phyloP scores from a whole-genome alignment of 169 alveolate species.

The Neospora caninum region DNA sequence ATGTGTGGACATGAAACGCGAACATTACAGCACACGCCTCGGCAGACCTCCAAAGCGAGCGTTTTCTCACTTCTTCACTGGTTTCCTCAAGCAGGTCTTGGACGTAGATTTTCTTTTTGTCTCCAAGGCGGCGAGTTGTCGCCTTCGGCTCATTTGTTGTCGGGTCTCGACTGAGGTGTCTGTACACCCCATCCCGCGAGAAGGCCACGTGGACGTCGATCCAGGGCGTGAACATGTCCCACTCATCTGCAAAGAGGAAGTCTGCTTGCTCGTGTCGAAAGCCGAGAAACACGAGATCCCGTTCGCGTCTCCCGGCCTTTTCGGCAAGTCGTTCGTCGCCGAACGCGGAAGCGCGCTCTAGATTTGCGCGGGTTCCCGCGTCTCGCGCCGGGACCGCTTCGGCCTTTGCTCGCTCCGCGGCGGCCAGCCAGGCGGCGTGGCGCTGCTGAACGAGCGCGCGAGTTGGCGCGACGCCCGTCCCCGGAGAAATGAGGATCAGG shows the following conservation, averaged over 20 bases:
- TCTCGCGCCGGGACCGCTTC: not conserved
- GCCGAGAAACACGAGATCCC: slow-evolving; percentile 50
- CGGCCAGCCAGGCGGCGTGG: not conserved
- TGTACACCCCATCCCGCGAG: slow-evolving; percentile 41
- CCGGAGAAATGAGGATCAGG: slow-evolving; percentile 76
- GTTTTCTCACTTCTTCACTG: not conserved
- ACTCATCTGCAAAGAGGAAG: slow-evolving; percentile 49
- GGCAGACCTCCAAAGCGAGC: too few species aligned
- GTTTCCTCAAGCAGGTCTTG: slow-evolving; percentile 22
- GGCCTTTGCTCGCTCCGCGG: not conserved
- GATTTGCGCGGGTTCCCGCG: too few species aligned
- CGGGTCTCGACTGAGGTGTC: not conserved
- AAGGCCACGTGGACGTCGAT: slow-evolving; percentile 37
- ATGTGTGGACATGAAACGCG: too few species aligned
- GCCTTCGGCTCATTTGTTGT: not conserved
- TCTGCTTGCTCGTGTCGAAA: slow-evolving; percentile 33
- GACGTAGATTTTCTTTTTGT: slow-evolving; percentile 22
- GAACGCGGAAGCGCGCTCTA: too few species aligned
- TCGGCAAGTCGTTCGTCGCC: too few species aligned
- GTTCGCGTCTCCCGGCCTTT: not conserved
- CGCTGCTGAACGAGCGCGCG: slow-evolving; percentile 71
- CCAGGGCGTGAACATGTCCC: slow-evolving; percentile 44
- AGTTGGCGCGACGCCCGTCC: slow-evolving; percentile 82
- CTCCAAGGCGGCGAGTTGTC: not conserved
- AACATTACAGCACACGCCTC: too few species aligned